Conservation (phyloP, 2,329 filamentous ascomycete species). For the Tothia fuscella region DNA sequence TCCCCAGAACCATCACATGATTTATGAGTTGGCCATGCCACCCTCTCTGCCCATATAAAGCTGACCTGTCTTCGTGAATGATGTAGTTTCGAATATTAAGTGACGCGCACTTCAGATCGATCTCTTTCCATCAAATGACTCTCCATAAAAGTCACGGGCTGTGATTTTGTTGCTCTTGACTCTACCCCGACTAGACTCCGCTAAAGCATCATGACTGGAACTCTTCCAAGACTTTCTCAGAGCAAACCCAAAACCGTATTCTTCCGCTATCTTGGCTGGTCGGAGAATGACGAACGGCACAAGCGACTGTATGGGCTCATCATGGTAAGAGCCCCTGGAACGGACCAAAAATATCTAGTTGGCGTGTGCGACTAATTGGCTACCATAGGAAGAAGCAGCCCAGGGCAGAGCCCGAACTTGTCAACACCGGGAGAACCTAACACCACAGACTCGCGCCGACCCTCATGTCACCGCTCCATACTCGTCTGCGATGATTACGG, state of each 20-base stretch:
- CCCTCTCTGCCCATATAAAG: neutral
- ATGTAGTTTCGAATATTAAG: no score
- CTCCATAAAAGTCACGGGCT: neutral
- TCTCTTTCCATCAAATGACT: neutral
- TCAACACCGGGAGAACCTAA: conserved; percentile 26
- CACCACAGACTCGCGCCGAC: conserved; percentile 24
- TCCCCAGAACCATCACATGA: no score
- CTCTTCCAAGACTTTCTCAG: conserved; percentile 17
- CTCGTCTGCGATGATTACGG: conserved; percentile 35
- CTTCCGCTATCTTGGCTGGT: conserved; percentile 30
- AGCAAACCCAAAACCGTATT: conserved; percentile 34
- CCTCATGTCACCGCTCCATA: conserved; percentile 25
- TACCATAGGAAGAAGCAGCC: conserved; percentile 30
- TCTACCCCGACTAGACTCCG: neutral
- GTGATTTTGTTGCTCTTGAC: neutral
- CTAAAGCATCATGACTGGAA: neutral
- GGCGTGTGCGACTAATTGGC: neutral
- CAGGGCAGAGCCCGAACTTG: conserved; percentile 30
- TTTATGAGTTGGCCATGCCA: neutral
- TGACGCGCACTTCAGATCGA: neutral
- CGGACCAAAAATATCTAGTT: neutral
- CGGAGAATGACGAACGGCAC: conserved; percentile 24
- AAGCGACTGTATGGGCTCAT: conserved; percentile 30
- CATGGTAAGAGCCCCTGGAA: conserved; percentile 24
- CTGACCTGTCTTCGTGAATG: neutral